Evolutionary conservation across 306 rosid species (phyloP).

Genomic region (Betula pendula): DNA sequence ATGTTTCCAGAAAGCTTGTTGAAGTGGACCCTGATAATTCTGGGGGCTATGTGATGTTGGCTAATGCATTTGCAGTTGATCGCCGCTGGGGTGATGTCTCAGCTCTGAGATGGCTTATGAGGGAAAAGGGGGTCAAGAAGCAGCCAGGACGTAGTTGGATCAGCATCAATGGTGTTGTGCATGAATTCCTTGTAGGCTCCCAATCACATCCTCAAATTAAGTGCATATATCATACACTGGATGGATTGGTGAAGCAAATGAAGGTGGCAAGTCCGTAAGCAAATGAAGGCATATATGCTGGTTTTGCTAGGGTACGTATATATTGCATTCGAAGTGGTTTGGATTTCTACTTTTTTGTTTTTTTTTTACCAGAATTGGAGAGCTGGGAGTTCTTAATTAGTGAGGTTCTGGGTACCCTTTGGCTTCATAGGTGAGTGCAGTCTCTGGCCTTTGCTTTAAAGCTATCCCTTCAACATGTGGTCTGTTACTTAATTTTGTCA

Average conservation of each 20-base stretch:
- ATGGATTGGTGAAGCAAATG: conserved; percentile 50
- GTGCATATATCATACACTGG: conserved; percentile 35
- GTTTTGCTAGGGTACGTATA: conserved; percentile 7
- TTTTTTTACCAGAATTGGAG: conserved; percentile 4
- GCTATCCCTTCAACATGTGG: background rate
- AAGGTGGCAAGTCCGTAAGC: conserved; percentile 31
- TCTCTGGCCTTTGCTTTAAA: background rate
- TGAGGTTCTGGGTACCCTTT: background rate
- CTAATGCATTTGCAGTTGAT: conserved; percentile 57
- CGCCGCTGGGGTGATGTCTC: conserved; percentile 50
- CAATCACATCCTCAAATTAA: conserved; percentile 45
- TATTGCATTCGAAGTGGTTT: background rate
- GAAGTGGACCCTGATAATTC: conserved; percentile 52
- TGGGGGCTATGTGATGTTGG: conserved; percentile 61
- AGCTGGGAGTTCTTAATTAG: background rate
- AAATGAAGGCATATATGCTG: conserved; percentile 5
- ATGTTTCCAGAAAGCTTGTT: conserved; percentile 57
- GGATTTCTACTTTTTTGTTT: too few species aligned
- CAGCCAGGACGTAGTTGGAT: conserved; percentile 70
- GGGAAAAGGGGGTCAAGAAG: conserved; percentile 54
- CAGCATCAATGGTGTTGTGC: conserved; percentile 51
- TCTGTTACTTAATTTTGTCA: background rate
- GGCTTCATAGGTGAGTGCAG: background rate
- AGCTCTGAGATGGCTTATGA: conserved; percentile 51
- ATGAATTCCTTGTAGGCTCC: conserved; percentile 55